Evolutionary conservation across 2,329 filamentous ascomycete species (phyloP), one percentile per base, ranked within the genome.

Genomic region (Macroventuria anomochaeta): DNA sequence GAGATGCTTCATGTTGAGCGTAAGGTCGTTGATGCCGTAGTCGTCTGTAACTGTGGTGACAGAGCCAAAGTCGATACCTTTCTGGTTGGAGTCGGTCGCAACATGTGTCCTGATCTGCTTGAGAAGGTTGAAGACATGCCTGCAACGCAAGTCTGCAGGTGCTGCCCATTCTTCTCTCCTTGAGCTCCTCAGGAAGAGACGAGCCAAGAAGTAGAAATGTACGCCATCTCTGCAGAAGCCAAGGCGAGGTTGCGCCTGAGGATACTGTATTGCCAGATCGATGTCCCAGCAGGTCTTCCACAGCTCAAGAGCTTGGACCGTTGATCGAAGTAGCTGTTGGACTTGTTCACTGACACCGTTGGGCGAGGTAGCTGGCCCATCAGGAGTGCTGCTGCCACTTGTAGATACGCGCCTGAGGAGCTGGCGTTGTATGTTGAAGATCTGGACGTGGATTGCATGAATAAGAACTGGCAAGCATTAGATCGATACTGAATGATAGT

Each of bases 251-350:
- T 82, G 82, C n/a, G 77, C 78, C 5, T 77, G 83, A 6, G 86
- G 84, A 57, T 90, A 91, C 67, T 91, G 88, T 31, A 82, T 76
- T 11, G 81, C 78, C 78, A 89, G 86, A 63, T 91, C 89, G 52
- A 79, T 75, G 68, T 91, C 88, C 88, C 88, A 91, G 56, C 81
- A 83, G 15, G 78, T 78, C 74, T 91, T 91, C 83, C 89, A 91
- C 64, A 89, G 88, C 58, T 87, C 84, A 33, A 91, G 77, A 13
- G 87, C 87, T 39, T 72, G 74, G 43, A 75, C 77, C 17, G 79
- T 76, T 5, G 75, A 72, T 55, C 77, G 76, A 58, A 79, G 76
- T 29, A 80, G 80, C 37, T 78, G 78, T 48, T 83, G 80, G 8
- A 67, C 57, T 31, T 80, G 78, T 40, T 81, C 75, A 20, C 81